Evolutionary conservation across 2,329 filamentous ascomycete genomes (phyloP).

Genomic region (Colletotrichum ledebouriae): DNA sequence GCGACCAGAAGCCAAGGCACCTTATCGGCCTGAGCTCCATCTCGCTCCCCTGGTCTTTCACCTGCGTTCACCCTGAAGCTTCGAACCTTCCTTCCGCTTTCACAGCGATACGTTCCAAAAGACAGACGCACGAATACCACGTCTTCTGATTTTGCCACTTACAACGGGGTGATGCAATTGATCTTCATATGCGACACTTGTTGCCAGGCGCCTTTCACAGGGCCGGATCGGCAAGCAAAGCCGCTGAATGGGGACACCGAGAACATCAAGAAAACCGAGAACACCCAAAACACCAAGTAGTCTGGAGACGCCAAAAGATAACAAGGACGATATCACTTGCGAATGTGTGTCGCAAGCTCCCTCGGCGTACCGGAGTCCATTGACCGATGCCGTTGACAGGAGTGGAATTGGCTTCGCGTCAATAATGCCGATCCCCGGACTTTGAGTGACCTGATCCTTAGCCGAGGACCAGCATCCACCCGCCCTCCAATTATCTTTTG

Average conservation of each 20-base stretch:
- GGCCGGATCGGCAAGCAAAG: too few species aligned
- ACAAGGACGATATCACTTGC: neutral
- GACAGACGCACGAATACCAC: neutral
- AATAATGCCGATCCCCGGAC: conserved; percentile 1
- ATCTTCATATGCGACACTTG: too few species aligned
- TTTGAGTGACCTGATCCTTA: conserved; percentile 8
- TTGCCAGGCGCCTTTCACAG: too few species aligned
- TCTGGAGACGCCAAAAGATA: too few species aligned
- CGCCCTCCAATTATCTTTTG: neutral
- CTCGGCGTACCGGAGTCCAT: conserved; percentile 18
- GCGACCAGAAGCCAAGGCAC: neutral
- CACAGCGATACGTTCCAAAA: neutral
- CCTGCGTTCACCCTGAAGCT: too few species aligned
- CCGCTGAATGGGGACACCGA: too few species aligned
- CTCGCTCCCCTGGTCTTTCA: neutral
- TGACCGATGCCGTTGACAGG: conserved; percentile 9
- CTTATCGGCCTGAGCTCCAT: too few species aligned
- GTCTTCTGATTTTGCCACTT: too few species aligned
- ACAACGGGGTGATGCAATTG: too few species aligned
- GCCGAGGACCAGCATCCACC: neutral
- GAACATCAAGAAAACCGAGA: too few species aligned
- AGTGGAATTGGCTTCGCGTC: neutral
- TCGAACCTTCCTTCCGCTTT: neutral
- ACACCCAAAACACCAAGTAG: too few species aligned
- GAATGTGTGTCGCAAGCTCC: neutral